Evolutionary conservation across 805 yeast genomes (phyloP), one percentile per base, ranked within the genome.

Genomic region (Naumovozyma castellii): DNA sequence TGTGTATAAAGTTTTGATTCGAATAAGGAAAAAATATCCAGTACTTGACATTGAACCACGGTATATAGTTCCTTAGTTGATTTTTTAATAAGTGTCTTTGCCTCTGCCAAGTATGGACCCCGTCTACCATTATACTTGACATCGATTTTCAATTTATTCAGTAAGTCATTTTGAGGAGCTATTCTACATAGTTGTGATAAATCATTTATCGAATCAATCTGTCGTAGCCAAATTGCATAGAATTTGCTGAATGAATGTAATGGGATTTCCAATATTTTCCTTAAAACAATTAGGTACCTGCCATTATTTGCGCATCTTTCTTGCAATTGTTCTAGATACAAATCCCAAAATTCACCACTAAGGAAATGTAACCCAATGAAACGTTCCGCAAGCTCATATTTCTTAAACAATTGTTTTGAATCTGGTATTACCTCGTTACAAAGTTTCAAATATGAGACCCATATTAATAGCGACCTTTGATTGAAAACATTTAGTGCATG

Each of bases 341-440:
- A 20, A 20, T 50, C 53, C 66, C 66, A 61, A 46, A 60, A 61
- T 31, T 57, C 62, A 13, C 62, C 61, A 39, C 59, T 50, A 39
- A 47, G 50, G 34, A 49, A 61, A 48, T 61, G 66, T 41, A 56
- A 41, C 2, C 65, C 65, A 37, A 61, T 53, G 39, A 42, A 47
- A 4, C 38, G 18, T 35, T 59, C 66, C 2, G 66, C 66, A 9
- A 19, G 36, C 38, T 56, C 57, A 37, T 60, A 61, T 34, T 52
- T 54, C 31, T 49, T 46, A 31, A 61, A 48, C 14, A 61, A 37
- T 31, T 46, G 48, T 35, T 49, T 57, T 15, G 47, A 41, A 27
- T 52, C 43, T 3, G 41, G 32, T 5, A 54, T 38, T 8, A 53
- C 41, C 18, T 59, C 57, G 34, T 60, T 58, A 38, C 64, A 56